Percentiles rank a stretch among this genome's conserved stretches.
phyloP scores from a whole-genome alignment of 306 rosid genomes.

The Hippophae gyantsensis region DNA sequence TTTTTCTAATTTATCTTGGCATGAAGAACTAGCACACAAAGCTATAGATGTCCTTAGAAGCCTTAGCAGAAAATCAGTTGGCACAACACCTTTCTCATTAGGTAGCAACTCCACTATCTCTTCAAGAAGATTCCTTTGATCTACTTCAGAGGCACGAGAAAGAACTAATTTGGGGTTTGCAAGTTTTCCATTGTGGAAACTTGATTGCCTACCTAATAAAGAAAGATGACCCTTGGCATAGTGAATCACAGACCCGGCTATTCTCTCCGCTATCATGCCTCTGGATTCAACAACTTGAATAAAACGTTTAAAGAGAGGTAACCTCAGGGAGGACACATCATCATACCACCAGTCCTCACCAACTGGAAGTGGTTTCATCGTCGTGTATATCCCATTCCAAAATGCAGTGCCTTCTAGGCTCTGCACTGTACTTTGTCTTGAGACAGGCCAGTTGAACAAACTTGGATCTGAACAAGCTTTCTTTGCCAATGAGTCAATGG shows the following conservation, averaged over 20 bases:
- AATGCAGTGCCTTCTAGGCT: slow-evolving; percentile 37
- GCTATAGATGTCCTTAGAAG: slow-evolving; percentile 61
- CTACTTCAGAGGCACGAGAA: slow-evolving; percentile 39
- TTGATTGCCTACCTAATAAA: slow-evolving; percentile 47
- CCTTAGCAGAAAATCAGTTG: slow-evolving; percentile 58
- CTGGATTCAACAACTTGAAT: slow-evolving; percentile 46
- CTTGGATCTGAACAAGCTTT: slow-evolving; percentile 65
- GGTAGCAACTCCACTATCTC: slow-evolving; percentile 66
- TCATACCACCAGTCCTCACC: slow-evolving; percentile 91
- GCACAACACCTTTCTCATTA: slow-evolving; percentile 40
- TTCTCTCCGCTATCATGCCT: slow-evolving; percentile 49
- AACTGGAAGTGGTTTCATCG: slow-evolving; percentile 26
- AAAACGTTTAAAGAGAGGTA: slow-evolving; percentile 51
- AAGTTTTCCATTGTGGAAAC: slow-evolving; percentile 32
- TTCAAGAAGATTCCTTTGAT: slow-evolving; percentile 65
- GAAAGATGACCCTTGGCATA: slow-evolving; percentile 63
- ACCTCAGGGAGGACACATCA: slow-evolving; percentile 48
- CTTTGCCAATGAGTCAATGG: slow-evolving; percentile 64
- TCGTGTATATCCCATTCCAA: slow-evolving; percentile 63
- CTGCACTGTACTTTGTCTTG: slow-evolving; percentile 23
- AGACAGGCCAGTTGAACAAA: slow-evolving; percentile 47
- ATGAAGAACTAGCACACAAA: slow-evolving; percentile 45
- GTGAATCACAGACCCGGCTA: slow-evolving; percentile 58
- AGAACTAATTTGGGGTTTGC: slow-evolving; percentile 25
- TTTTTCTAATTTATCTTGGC: slow-evolving; percentile 55